phyloP scores from a whole-genome alignment of 331 rosid genomes.

The Pyrus hybrid region DNA sequence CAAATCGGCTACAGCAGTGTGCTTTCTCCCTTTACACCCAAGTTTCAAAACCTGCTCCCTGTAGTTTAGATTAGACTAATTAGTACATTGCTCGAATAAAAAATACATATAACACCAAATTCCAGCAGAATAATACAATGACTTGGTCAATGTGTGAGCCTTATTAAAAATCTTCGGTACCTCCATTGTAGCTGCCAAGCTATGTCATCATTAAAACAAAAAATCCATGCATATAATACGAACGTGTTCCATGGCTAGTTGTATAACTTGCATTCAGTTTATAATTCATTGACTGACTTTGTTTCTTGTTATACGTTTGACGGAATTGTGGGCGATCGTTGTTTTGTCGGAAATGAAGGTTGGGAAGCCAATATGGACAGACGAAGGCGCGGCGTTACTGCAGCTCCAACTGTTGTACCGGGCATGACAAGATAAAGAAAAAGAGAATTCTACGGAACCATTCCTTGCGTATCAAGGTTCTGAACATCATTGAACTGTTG shows the following conservation, averaged over 20 bases:
- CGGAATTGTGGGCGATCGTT: neutral
- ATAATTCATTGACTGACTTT: neutral
- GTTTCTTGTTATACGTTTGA: neutral
- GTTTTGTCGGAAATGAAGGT: conserved; percentile 22
- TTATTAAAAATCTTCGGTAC: neutral
- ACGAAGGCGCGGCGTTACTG: conserved; percentile 18
- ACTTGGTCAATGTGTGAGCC: neutral
- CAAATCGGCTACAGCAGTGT: too few relatives aligned
- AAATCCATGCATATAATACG: neutral
- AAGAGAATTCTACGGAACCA: neutral
- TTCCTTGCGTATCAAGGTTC: neutral
- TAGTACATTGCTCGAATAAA: too few relatives aligned
- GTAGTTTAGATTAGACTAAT: neutral
- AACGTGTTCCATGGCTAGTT: neutral
- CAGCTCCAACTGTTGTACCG: conserved; percentile 18
- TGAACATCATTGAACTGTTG: too few relatives aligned
- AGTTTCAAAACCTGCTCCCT: too few relatives aligned
- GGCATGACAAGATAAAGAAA: conserved; percentile 42
- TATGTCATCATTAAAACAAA: neutral
- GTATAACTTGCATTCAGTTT: neutral
- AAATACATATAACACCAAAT: neutral
- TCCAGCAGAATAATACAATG: neutral
- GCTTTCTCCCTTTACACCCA: too few relatives aligned
- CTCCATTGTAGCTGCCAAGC: neutral
- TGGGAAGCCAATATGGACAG: conserved; percentile 61